Base-by-base conservation (phyloP, 176 grass and related monocot species). In the Pontederia paniculata region DNA sequence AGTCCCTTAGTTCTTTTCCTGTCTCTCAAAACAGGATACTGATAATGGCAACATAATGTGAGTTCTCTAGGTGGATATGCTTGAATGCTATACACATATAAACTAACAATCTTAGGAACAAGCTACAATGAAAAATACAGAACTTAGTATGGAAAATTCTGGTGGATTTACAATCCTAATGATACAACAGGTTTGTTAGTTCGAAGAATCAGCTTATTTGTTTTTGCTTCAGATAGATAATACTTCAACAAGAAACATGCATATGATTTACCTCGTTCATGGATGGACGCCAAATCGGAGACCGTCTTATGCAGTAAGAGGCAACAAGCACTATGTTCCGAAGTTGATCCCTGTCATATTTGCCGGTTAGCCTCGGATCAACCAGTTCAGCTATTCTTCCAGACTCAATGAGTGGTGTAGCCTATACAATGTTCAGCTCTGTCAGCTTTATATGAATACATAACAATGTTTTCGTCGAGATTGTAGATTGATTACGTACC, bases 401-500 rank as follows among this genome's bases (percentile, higher is more conserved):
- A 45, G 87, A 70, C 58, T 93, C 94, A 12, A 98, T 21, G 15
- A 98, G 80, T 31, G 94, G 94, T 42, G 88, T 93, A 75, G 75
- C 94, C 94, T 98, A 37, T 69, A 75, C 5, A 52, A 62, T 9
- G 6, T 20, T 11, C 15, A 43, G 23, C 18, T 16, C 57, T 17
- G 12, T 70, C 28, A 60, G 28, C 15, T 9, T 66, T 20, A 55
- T 46, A 9, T 66, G 48, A 16, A 46, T 19, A 8, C 17, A 13
- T 15, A 44, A 63, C 20, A 20, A 17, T 17, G 9, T 0, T 12
- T 42, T n/a, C n/a, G n/a, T n/a, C n/a, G 21, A 8, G 8, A 49
- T 19, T 18, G 44, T 22, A 54, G 44, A 15, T 31, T 45, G 55
- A 10, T 20, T 44, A 21, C 83, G 77, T 58, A 98, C 83, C 93